Conservation (phyloP, 805 yeast species). For the Ogataea pini region DNA sequence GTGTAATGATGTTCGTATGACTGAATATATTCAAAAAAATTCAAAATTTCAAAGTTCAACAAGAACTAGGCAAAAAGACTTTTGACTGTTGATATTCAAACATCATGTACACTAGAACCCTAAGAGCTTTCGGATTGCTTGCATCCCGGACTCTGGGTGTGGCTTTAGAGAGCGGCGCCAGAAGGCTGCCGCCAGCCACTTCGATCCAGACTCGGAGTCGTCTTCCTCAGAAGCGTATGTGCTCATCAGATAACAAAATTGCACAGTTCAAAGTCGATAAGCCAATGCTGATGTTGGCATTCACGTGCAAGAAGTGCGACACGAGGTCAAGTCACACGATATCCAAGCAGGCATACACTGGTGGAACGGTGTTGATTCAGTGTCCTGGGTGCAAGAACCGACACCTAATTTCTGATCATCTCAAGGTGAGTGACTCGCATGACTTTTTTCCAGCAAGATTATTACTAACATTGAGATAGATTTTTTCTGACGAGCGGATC, state of each 20-base stretch:
- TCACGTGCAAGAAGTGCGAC: slow-evolving; percentile 87
- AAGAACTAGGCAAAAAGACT: too few relatives aligned
- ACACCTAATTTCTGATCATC: slow-evolving; percentile 88
- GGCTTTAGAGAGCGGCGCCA: background rate
- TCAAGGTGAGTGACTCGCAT: slow-evolving; percentile 44
- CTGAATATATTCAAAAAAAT: background rate
- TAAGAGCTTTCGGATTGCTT: background rate
- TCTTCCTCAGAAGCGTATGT: background rate
- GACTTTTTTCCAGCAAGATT: too few relatives aligned
- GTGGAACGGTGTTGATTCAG: slow-evolving; percentile 84
- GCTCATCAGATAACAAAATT: slow-evolving; percentile 1
- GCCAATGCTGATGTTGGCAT: slow-evolving; percentile 83
- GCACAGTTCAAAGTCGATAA: slow-evolving; percentile 57
- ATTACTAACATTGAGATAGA: too few relatives aligned
- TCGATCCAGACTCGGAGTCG: background rate
- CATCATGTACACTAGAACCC: background rate
- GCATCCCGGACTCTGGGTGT: background rate
- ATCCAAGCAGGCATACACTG: slow-evolving; percentile 86
- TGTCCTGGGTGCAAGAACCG: slow-evolving; percentile 90
- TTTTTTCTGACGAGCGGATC: slow-evolving; percentile 75
- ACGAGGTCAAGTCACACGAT: slow-evolving; percentile 86
- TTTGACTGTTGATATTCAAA: too few relatives aligned
- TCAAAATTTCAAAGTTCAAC: background rate
- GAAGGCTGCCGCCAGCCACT: background rate
- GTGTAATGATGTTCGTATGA: background rate